Evolutionary conservation across 2,329 filamentous ascomycete species (phyloP).

Genomic region (Nothophaeocryptopus gaeumannii): DNA sequence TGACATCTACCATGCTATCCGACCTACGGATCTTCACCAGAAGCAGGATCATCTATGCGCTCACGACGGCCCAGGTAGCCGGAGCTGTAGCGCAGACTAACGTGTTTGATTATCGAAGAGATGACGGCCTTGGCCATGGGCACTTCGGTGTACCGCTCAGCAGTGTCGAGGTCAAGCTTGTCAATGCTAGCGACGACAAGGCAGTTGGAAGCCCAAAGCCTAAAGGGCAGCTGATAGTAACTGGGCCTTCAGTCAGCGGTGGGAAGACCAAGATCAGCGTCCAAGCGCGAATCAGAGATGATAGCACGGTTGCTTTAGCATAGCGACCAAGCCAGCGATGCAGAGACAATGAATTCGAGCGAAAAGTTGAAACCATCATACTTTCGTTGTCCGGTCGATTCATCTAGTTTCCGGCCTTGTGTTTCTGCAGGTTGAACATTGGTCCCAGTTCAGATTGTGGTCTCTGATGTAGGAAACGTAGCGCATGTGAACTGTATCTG

Average conservation of each 20-base stretch:
- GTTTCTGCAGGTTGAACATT: too few relatives aligned
- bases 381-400: too few relatives aligned
- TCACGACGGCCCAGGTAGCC: slow-evolving; percentile 78
- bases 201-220: slow-evolving; percentile 61
- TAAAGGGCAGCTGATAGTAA: slow-evolving; percentile 58
- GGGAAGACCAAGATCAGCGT: slow-evolving; percentile 63
- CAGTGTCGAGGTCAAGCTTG: slow-evolving; percentile 67
- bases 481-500: too few relatives aligned
- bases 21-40: slow-evolving; percentile 79
- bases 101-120: slow-evolving; percentile 77
- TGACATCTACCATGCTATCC: slow-evolving; percentile 69
- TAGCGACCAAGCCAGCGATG: slow-evolving; percentile 3
- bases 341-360: too few relatives aligned
- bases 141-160: slow-evolving; percentile 84
- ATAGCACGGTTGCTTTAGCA: slow-evolving; percentile 62
- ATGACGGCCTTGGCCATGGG: slow-evolving; percentile 43
- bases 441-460: too few relatives aligned
- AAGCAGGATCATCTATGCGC: slow-evolving; percentile 77
- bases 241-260: slow-evolving; percentile 70
- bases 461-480: too few relatives aligned
- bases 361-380: too few relatives aligned
- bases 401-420: too few relatives aligned
- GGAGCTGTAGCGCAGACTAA: slow-evolving; percentile 86
- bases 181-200: slow-evolving; percentile 36
- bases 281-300: slow-evolving; percentile 63